Evolutionary conservation across 768 basidiomycete genomes (phyloP).

Genomic region (Lactifluus pinguis): DNA sequence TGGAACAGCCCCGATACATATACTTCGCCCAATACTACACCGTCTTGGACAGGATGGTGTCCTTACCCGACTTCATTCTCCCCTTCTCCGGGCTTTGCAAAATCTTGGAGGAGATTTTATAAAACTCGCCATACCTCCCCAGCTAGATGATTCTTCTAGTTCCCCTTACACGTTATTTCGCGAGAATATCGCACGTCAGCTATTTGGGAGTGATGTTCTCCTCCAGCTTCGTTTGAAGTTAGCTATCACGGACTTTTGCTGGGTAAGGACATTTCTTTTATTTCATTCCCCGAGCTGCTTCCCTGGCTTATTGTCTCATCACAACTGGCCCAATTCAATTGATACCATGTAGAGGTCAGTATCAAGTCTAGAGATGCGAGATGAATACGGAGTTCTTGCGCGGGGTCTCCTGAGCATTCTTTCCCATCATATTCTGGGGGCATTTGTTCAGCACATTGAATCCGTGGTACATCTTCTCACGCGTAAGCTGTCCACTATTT

Average conservation of each 20-base stretch:
- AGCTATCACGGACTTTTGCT: constrained; percentile 36
- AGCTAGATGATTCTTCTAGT: constrained; percentile 25
- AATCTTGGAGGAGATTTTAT: constrained; percentile 25
- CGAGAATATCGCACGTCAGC: constrained; percentile 40
- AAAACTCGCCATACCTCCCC: constrained; percentile 26
- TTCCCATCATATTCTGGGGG: constrained; percentile 12
- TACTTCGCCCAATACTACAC: constrained; percentile 45
- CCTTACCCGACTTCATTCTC: constrained; percentile 32
- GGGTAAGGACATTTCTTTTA: constrained; percentile 28
- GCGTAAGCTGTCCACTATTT: constrained; percentile 10
- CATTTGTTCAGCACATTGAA: constrained; percentile 11
- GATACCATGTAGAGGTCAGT: constrained; percentile 2
- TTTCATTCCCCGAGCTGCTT: not conserved
- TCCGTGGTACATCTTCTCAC: constrained; percentile 4
- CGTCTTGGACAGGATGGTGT: constrained; percentile 32
- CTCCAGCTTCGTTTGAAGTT: constrained; percentile 48
- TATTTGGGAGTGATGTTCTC: constrained; percentile 55
- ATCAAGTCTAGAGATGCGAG: not conserved
- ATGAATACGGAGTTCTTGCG: constrained; percentile 10
- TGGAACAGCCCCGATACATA: constrained; percentile 39
- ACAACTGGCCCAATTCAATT: not conserved
- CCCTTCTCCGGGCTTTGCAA: constrained; percentile 39
- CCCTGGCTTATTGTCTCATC: no score
- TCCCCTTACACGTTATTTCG: constrained; percentile 28
- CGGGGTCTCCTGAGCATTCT: constrained; percentile 6